These are phyloP conservation scores for Ophiostoma sp. DNA, from an alignment of 2,329 filamentous ascomycete genomes.

Conservation along the genomic window DNA sequence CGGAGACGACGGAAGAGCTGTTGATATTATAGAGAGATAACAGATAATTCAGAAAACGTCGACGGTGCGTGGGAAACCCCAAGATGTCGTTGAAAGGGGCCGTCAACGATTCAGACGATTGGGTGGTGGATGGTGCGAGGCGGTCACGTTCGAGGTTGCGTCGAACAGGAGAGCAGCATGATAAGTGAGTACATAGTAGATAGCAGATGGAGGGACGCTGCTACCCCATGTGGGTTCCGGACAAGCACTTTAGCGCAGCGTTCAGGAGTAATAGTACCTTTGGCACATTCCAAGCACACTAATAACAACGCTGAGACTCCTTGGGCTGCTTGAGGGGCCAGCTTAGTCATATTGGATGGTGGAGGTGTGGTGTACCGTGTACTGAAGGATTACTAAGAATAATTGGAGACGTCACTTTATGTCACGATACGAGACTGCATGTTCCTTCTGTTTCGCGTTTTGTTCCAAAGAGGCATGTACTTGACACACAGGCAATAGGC, in stretches of 20 bases:
- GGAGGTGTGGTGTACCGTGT: neutral
- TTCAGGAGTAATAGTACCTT: neutral
- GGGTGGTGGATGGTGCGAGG: slow-evolving; percentile 16
- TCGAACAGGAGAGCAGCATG: slow-evolving; percentile 13
- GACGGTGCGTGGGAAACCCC: neutral
- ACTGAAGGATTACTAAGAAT: neutral
- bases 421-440: neutral
- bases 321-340: neutral
- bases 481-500: neutral
- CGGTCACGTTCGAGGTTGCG: slow-evolving; percentile 18
- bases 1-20: neutral
- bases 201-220: slow-evolving; percentile 11
- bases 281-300: neutral
- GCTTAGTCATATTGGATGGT: neutral
- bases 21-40: neutral
- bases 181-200: slow-evolving; percentile 15
- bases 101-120: slow-evolving; percentile 17
- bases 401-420: neutral
- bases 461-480: neutral
- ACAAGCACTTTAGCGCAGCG: slow-evolving; percentile 17
- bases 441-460: neutral
- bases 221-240: slow-evolving; percentile 19
- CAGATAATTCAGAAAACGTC: neutral
- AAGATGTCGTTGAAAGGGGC: neutral
- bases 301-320: neutral